phyloP scores from a whole-genome alignment of 1,284 basidiomycete genomes.

The Volvariella surrecta region DNA sequence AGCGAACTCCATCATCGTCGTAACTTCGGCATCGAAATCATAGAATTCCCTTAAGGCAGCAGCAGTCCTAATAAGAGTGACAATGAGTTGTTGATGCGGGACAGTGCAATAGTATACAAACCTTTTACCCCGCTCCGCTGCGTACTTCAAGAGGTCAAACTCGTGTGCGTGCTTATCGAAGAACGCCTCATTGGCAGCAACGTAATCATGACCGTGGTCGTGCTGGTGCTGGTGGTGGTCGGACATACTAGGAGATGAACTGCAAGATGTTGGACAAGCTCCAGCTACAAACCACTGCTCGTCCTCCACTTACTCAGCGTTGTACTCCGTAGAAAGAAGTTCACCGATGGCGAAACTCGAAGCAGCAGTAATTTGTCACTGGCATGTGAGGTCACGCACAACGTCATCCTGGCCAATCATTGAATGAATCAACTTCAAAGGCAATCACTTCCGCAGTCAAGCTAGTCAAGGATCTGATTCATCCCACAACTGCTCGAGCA shows the following conservation, averaged over 20 bases:
- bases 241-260: constrained; percentile 3
- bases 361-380: too few relatives aligned
- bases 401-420: too few relatives aligned
- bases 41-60: constrained; percentile 35
- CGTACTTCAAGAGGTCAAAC: constrained; percentile 8
- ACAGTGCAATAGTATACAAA: constrained; percentile 1
- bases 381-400: too few relatives aligned
- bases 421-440: too few relatives aligned
- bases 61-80: constrained; percentile 21
- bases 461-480: too few relatives aligned
- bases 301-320: too few relatives aligned
- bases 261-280: too few relatives aligned
- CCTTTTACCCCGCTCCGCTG: constrained; percentile 11
- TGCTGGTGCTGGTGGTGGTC: constrained; percentile 8
- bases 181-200: constrained; percentile 10
- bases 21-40: constrained; percentile 45
- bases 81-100: background rate
- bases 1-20: constrained; percentile 60
- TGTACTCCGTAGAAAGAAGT: too few relatives aligned
- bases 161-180: constrained; percentile 12
- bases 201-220: background rate
- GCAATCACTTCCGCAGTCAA: too few relatives aligned
- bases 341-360: too few relatives aligned
- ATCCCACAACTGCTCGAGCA: too few relatives aligned
- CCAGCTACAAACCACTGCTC: too few relatives aligned